A percentile compares a stretch with the other conserved stretches of the same genome.
Conservation (phyloP, 768 basidiomycete genomes). For the Kwoniella mangroviensis region DNA sequence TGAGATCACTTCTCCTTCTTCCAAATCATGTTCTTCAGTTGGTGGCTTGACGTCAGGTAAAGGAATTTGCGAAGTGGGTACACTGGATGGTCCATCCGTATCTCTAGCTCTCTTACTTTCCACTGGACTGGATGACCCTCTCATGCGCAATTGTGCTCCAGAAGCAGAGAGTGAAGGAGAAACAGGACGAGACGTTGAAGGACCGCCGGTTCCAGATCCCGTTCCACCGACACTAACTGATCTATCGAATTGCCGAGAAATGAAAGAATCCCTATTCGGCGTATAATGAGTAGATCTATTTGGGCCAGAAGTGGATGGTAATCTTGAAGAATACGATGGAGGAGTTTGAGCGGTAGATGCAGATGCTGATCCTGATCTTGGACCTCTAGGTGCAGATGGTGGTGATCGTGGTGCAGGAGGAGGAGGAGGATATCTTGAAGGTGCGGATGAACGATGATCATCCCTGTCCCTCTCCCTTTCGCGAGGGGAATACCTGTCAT, state of each 20-base stretch:
- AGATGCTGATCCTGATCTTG: background rate
- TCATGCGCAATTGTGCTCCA: conserved; percentile 8
- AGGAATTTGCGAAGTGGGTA: conserved; percentile 11
- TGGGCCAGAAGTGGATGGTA: conserved; percentile 8
- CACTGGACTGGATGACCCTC: conserved; percentile 37
- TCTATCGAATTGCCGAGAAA: conserved; percentile 19
- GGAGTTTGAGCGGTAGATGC: conserved; percentile 18
- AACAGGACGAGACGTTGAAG: conserved; percentile 1
- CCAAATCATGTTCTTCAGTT: conserved; percentile 34
- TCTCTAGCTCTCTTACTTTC: conserved; percentile 9
- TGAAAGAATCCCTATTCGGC: conserved; percentile 1
- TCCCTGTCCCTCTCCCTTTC: background rate
- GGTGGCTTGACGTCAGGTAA: conserved; percentile 17
- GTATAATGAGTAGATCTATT: background rate
- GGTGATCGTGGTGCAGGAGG: conserved; percentile 21
- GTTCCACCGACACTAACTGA: conserved; percentile 13
- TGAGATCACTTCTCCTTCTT: conserved; percentile 48
- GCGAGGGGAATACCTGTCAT: background rate
- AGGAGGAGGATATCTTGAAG: background rate
- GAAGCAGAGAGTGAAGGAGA: conserved; percentile 17
- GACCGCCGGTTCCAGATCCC: background rate
- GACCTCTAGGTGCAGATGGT: conserved; percentile 12
- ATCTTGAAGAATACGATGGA: conserved; percentile 13
- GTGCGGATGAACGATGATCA: background rate
- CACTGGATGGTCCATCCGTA: background rate